phyloP scores from a whole-genome alignment of 2,329 filamentous ascomycete genomes.

The Botrytis squamosa region DNA sequence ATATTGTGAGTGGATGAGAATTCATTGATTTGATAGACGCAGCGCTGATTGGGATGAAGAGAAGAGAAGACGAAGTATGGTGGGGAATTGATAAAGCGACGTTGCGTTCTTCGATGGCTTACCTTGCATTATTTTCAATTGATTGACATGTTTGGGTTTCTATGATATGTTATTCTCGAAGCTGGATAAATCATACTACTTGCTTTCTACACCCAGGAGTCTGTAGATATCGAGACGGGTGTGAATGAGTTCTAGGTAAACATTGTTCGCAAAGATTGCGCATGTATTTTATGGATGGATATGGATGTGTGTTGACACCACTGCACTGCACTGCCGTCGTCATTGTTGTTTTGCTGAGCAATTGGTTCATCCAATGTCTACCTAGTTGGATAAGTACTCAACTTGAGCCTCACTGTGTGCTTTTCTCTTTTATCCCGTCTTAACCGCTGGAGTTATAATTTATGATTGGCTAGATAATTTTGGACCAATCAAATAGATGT shows the following conservation, averaged over 20 bases:
- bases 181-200: background rate
- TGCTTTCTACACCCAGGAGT: background rate
- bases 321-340: background rate
- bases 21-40: background rate
- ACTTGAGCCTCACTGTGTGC: background rate
- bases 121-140: background rate
- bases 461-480: background rate
- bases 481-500: background rate
- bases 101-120: background rate
- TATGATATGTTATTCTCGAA: background rate
- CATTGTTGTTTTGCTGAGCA: background rate
- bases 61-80: background rate
- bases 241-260: background rate
- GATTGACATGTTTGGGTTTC: background rate
- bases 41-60: background rate
- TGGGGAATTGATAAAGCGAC: fast-evolving
- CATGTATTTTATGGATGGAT: background rate
- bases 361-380: background rate
- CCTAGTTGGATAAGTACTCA: background rate
- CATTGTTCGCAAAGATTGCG: background rate
- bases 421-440: background rate
- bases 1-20: background rate
- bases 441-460: background rate
- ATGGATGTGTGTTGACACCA: background rate
- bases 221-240: background rate